Conservation (phyloP, 257 asterid genomes). For the Nicotiana sylvestris region DNA sequence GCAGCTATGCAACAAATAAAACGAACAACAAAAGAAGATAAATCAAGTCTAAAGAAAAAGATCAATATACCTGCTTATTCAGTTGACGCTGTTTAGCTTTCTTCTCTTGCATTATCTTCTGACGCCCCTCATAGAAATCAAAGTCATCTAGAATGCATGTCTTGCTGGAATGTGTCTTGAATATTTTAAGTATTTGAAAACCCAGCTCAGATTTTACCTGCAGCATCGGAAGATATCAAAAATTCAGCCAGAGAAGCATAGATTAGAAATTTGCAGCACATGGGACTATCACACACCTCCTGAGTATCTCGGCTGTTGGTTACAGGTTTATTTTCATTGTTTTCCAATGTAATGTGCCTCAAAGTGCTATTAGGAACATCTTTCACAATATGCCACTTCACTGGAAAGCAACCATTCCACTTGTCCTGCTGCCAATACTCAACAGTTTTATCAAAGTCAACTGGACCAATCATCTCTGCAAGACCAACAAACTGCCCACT, state of each 20-base stretch:
- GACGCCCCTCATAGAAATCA: conserved; percentile 47
- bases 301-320: conserved; percentile 53
- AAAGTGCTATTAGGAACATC: conserved; percentile 38
- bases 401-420: conserved; percentile 47
- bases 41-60: not conserved
- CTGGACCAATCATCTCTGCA: conserved; percentile 44
- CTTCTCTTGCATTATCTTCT: conserved; percentile 38
- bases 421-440: conserved; percentile 52
- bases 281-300: conserved; percentile 26
- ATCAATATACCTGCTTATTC: conserved; percentile 24
- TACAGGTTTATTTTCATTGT: conserved; percentile 50
- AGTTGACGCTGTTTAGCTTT: conserved; percentile 36
- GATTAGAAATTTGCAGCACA: not conserved
- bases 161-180: conserved; percentile 31
- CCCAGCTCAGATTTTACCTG: conserved; percentile 42
- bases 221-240: not conserved
- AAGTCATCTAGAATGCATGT: conserved; percentile 46
- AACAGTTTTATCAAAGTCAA: conserved; percentile 30
- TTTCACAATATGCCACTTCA: conserved; percentile 42
- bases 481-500: conserved; percentile 53
- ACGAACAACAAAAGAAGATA: too few relatives aligned
- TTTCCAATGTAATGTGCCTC: conserved; percentile 33
- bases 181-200: conserved; percentile 23
- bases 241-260: not conserved
- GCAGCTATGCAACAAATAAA: not conserved